Base-by-base conservation (phyloP, 768 basidiomycete species). In the Cystobasidium tubakii region DNA sequence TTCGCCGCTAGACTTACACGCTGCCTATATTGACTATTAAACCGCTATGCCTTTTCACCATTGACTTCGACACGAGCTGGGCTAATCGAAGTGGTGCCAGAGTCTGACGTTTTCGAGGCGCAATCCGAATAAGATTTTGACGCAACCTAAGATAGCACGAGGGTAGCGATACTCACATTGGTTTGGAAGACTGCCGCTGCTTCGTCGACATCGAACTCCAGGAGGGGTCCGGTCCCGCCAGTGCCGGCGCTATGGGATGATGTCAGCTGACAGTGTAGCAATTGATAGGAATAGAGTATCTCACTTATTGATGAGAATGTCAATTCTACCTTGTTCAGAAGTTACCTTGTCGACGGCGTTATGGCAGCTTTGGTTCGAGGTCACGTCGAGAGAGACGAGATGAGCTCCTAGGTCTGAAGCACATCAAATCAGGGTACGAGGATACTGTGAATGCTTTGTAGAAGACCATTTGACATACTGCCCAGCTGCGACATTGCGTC, bases 11-110 rank as follows among this genome's bases (percentile, higher is more conserved):
- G 21, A 4, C 21, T n/a, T 36, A 65, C 50, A 67, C 66, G 34
- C 66, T 67, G 6, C 66, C 66, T 3, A 67, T 67, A 31, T 67
- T 67, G 66, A 67, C 66, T 36, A 67, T 67, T 3, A 67, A 19
- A 31, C 66, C 66, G 29, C 23, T 25, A 10, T 29, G 43, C 29
- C 34, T 46, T 9, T 13, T 27, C 23, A 67, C 44, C 66, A 67
- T 67, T 19, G 44, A 67, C 9, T 43, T n/a, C 3, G 66, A 43
- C 9, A 67, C 66, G n/a, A 67, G 66, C 27, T 67, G 66, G 3
- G 66, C 43, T 4, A 67, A 10, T 7, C 66, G 66, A 15, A 67
- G 66, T 3, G 66, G 66, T 1, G 44, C 66, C 21, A 67, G 50
- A 55, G 66, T 54, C 66, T 67, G 29, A n/a, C n/a, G n/a, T n/a